Evolutionary conservation across 139 green algal genomes (phyloP), one percentile per base, ranked within the genome.

Genomic region (Chlorella sorokiniana): DNA sequence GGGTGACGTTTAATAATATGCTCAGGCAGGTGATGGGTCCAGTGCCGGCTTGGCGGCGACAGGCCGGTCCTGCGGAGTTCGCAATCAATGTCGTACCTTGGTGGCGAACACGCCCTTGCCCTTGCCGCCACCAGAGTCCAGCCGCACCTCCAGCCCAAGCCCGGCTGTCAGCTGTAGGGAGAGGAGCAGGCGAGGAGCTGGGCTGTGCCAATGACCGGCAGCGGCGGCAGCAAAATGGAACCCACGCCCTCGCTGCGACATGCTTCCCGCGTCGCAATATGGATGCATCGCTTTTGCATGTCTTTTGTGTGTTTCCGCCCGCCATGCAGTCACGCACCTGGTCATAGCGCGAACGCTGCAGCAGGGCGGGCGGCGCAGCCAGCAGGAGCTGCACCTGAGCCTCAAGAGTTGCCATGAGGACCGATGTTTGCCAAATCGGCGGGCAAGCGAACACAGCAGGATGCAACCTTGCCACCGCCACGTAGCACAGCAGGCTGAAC

Each of bases 91-190:
- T n/a, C 73, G 1, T n/a, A 73, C 69, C 41, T 81, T 37, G 10
- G 79, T 88, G 18, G 85, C 85, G 61, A 91, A 90, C 0, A 93
- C 14, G 4, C 90, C 88, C 48, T 91, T 92, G 48, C 90, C 90
- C 31, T 82, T 88, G 22, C 83, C 86, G 38, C 73, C 82, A 14
- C 82, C 84, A 9, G 84, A 63, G 40, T 92, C 86, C 1, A 85
- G 74, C 3, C 71, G 76, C 18, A 92, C 82, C 23, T 86, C 80
- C 18, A 89, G n/a, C 9, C 62, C 62, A 20, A 65, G 67, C 3
- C 59, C 75, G 3, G 20, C 33, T 3, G 56, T 61, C n/a, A 81
- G 38, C 75, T 81, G 41, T 41, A 62, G 5, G 22, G 48, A 11
- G 48, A 56, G 11, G 48, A 25, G 48, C 48, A 16, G 48, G 14